phyloP scores from a whole-genome alignment of 2,329 filamentous ascomycete species.

The Chaetothyriales sp. region DNA sequence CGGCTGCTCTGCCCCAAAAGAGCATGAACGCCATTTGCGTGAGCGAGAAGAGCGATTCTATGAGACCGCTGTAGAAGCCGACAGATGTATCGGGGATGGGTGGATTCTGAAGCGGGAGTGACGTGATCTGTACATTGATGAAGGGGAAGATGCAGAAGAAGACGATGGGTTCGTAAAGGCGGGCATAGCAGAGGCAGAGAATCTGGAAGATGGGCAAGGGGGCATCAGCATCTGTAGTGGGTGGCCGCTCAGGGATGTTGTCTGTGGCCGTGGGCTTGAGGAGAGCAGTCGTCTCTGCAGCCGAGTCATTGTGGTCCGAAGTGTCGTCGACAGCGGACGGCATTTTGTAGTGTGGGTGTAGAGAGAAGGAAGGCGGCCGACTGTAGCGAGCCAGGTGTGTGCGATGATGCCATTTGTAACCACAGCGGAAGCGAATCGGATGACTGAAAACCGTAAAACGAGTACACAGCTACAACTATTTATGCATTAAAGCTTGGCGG shows the following conservation, averaged over 20 bases:
- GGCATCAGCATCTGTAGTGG: slow-evolving; percentile 26
- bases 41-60: slow-evolving; percentile 56
- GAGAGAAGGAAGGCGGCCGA: neutral
- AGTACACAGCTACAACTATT: too few relatives aligned
- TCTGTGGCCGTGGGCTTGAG: neutral
- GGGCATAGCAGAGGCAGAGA: slow-evolving; percentile 57
- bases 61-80: slow-evolving; percentile 66
- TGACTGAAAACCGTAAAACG: too few relatives aligned
- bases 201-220: slow-evolving; percentile 53
- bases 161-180: slow-evolving; percentile 62
- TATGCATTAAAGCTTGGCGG: too few relatives aligned
- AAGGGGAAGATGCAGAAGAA: slow-evolving; percentile 76
- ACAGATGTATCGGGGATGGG: slow-evolving; percentile 49
- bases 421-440: too few relatives aligned
- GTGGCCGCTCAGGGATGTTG: slow-evolving; percentile 5
- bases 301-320: neutral
- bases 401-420: neutral
- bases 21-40: slow-evolving; percentile 70
- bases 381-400: neutral
- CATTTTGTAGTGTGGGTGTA: neutral
- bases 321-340: neutral
- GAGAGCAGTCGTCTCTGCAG: neutral
- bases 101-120: slow-evolving; percentile 41
- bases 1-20: slow-evolving; percentile 54
- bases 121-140: slow-evolving; percentile 58